A percentile compares a stretch with the other conserved stretches of the same genome.
These are phyloP conservation scores for Cunninghamia lanceolata DNA, from an alignment of 75 land plant species.

Conservation along the genomic window DNA sequence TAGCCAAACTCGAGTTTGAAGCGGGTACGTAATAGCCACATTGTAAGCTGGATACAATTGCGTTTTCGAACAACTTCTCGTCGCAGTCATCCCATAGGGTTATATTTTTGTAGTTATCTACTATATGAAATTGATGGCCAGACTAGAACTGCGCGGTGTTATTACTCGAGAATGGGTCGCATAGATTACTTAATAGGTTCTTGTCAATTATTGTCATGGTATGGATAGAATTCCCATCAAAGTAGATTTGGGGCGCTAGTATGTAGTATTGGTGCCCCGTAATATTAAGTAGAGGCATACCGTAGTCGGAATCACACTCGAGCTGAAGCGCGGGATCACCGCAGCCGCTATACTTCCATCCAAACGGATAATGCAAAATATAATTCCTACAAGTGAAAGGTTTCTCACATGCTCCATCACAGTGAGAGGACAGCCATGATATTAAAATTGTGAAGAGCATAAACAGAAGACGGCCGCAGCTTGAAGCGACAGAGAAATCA, in stretches of 20 bases:
- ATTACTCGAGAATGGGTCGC: neutral
- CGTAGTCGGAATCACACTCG: neutral
- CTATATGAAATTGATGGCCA: neutral
- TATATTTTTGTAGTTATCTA: neutral
- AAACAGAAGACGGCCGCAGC: neutral
- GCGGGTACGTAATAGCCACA: neutral
- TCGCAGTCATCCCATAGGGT: neutral
- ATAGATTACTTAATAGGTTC: neutral
- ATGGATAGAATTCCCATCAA: neutral
- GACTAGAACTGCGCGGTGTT: neutral
- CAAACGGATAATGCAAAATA: neutral
- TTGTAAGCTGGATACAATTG: neutral
- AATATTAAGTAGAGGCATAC: neutral
- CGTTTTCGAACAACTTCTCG: too few relatives aligned
- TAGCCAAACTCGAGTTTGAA: neutral
- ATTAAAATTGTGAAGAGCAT: neutral
- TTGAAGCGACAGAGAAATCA: neutral
- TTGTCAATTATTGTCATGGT: neutral
- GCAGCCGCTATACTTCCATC: neutral
- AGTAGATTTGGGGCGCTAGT: neutral
- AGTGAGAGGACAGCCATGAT: slow-evolving; percentile 4
- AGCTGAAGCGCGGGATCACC: neutral
- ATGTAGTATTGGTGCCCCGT: neutral
- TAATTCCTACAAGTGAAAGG: neutral
- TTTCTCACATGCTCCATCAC: neutral